phyloP scores from a whole-genome alignment of 2,329 filamentous ascomycete genomes.

The Botrytis aclada region DNA sequence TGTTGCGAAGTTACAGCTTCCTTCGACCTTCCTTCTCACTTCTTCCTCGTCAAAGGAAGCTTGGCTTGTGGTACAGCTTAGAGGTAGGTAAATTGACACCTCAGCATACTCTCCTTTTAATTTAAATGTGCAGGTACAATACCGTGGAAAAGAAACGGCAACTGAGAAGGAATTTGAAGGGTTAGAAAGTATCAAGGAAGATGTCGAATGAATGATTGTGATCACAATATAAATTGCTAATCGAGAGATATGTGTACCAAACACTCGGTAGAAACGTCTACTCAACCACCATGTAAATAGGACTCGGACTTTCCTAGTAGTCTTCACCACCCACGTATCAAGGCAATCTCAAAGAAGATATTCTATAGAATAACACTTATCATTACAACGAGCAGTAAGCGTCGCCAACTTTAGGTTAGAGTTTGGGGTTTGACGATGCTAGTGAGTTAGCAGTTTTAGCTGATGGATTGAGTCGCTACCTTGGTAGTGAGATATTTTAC shows the following conservation, averaged over 20 bases:
- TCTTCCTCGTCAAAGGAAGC: not conserved
- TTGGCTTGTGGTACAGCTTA: not conserved
- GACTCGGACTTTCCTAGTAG: no score
- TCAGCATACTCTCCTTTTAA: not conserved
- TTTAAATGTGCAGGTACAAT: not conserved
- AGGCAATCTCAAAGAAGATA: not conserved
- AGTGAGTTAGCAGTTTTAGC: not conserved
- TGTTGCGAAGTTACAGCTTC: slow-evolving; percentile 1
- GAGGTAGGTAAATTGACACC: not conserved
- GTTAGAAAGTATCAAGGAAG: not conserved
- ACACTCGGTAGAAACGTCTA: not conserved
- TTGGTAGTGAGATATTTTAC: not conserved
- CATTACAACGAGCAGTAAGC: not conserved
- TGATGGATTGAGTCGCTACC: not conserved
- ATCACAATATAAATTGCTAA: not conserved
- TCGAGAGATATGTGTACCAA: not conserved
- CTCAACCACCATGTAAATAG: not conserved
- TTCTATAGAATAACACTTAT: no score
- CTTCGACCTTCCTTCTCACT: not conserved
- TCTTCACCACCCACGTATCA: not conserved
- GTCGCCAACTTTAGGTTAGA: not conserved
- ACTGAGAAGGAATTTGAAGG: not conserved
- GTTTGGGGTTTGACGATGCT: not conserved
- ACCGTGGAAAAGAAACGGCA: not conserved
- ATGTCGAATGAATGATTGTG: not conserved